Percentiles rank a stretch among this genome's conserved stretches.
phyloP scores from a whole-genome alignment of 2,329 filamentous ascomycete species.

The Epichloe elymi region DNA sequence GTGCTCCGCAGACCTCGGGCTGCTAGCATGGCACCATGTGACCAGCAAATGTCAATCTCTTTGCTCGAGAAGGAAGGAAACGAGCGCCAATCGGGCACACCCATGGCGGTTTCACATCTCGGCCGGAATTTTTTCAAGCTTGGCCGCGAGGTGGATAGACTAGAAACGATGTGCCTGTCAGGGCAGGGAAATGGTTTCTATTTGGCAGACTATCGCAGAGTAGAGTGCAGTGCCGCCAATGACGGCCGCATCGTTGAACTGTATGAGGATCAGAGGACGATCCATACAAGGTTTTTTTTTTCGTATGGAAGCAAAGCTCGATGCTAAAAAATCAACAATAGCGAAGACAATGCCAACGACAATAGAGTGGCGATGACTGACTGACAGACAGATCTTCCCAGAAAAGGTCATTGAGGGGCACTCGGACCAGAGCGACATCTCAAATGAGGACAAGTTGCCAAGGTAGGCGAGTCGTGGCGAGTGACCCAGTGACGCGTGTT shows the following conservation, averaged over 20 bases:
- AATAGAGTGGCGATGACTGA: not conserved
- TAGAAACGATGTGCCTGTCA: not conserved
- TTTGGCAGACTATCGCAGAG: not conserved
- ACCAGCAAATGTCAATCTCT: not conserved
- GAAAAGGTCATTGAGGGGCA: not conserved
- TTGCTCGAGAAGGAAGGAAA: not conserved
- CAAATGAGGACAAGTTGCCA: not conserved
- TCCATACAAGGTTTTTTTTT: too few relatives aligned
- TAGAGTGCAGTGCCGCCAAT: not conserved
- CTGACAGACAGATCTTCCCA: not conserved
- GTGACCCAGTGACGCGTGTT: too few relatives aligned
- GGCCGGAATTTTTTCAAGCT: not conserved
- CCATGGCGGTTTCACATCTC: not conserved
- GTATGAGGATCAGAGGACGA: not conserved
- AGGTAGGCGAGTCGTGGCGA: too few relatives aligned
- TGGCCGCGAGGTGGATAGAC: not conserved
- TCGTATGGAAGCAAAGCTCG: not conserved
- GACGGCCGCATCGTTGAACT: too few relatives aligned
- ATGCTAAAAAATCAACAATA: not conserved
- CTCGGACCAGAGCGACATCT: not conserved
- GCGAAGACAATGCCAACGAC: constrained; percentile 4
- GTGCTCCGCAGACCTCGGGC: not conserved
- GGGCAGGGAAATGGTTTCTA: not conserved
- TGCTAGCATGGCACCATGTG: too few relatives aligned
- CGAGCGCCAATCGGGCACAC: not conserved